Percentiles rank a stretch among this genome's conserved stretches.
phyloP scores from a whole-genome alignment of 768 basidiomycete genomes.

The Phlebiopsis flavidoalba region DNA sequence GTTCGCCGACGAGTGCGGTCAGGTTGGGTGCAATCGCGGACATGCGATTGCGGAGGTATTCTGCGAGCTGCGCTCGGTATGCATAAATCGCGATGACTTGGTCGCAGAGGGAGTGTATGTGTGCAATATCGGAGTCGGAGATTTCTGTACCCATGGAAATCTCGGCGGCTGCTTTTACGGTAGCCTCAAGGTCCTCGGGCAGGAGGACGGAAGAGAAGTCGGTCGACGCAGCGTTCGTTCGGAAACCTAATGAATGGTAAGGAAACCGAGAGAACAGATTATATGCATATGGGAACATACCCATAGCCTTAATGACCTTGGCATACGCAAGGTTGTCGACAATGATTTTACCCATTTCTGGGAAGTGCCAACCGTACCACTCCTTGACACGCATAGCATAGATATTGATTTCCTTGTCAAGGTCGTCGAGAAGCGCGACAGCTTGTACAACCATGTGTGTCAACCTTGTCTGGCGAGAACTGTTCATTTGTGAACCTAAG shows the following conservation, averaged over 20 bases:
- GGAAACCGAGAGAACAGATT: background rate
- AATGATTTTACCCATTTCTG: constrained; percentile 98
- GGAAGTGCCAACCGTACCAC: constrained; percentile 99
- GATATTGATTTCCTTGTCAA: constrained; percentile 99
- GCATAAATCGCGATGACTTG: constrained; percentile 96
- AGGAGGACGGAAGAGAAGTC: constrained; percentile 86
- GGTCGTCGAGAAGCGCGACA: constrained; percentile 93
- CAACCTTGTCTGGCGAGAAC: constrained; percentile 99
- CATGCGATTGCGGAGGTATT: constrained; percentile 98
- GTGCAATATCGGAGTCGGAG: constrained; percentile 92
- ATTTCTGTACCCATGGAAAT: constrained; percentile 99
- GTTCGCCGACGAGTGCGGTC: constrained; percentile 76
- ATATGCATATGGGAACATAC: constrained; percentile 31
- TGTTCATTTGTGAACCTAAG: constrained; percentile 95
- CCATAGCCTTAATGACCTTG: constrained; percentile 90
- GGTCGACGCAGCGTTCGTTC: constrained; percentile 85
- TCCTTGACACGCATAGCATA: constrained; percentile 99
- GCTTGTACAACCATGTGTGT: constrained; percentile 99
- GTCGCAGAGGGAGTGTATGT: constrained; percentile 95
- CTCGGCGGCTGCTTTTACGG: constrained; percentile 92
- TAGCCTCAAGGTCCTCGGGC: constrained; percentile 94
- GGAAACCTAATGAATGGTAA: constrained; percentile 58
- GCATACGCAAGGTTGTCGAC: constrained; percentile 97
- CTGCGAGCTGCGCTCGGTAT: constrained; percentile 91
- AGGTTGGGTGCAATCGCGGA: constrained; percentile 96